Evolutionary conservation across 192 early-diverging fungal genomes (phyloP).

Genomic region (Coemansia sp.): DNA sequence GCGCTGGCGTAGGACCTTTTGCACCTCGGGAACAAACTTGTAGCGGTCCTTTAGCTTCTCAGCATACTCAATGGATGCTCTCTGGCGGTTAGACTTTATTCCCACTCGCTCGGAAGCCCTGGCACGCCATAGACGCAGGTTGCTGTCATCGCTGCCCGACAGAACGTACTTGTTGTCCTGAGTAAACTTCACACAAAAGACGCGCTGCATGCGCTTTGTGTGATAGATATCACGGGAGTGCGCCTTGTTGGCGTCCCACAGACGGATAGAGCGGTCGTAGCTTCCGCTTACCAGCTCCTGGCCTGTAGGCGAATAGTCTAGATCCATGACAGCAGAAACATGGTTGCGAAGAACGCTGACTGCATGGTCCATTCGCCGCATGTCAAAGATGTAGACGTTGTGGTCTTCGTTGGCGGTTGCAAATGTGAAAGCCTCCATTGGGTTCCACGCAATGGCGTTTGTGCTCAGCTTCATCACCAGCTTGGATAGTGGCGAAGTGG

Average conservation of each 20-base stretch:
- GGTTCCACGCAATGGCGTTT: slow-evolving; percentile 98
- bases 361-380: slow-evolving; percentile 89
- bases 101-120: slow-evolving; percentile 86
- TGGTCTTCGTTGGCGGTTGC: slow-evolving; percentile 96
- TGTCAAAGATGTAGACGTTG: slow-evolving; percentile 96
- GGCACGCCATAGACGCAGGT: slow-evolving; percentile 96
- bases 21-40: slow-evolving; percentile 87
- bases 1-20: slow-evolving; percentile 84
- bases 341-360: slow-evolving; percentile 92
- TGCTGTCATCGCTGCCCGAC: slow-evolving; percentile 97
- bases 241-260: slow-evolving; percentile 78
- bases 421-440: slow-evolving; percentile 98
- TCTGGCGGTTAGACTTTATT: slow-evolving; percentile 72
- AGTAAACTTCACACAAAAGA: slow-evolving; percentile 89
- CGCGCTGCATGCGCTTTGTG: slow-evolving; percentile 97
- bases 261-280: slow-evolving; percentile 92
- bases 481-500: slow-evolving; percentile 83
- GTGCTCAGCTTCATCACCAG: slow-evolving; percentile 80
- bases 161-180: slow-evolving; percentile 96
- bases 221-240: slow-evolving; percentile 94
- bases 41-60: slow-evolving; percentile 92
- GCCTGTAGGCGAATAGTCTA: slow-evolving; percentile 98
- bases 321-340: slow-evolving; percentile 94
- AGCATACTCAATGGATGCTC: slow-evolving; percentile 73
- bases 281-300: slow-evolving; percentile 92